Base-by-base conservation (phyloP, 805 yeast genomes). In the Candida orba region DNA sequence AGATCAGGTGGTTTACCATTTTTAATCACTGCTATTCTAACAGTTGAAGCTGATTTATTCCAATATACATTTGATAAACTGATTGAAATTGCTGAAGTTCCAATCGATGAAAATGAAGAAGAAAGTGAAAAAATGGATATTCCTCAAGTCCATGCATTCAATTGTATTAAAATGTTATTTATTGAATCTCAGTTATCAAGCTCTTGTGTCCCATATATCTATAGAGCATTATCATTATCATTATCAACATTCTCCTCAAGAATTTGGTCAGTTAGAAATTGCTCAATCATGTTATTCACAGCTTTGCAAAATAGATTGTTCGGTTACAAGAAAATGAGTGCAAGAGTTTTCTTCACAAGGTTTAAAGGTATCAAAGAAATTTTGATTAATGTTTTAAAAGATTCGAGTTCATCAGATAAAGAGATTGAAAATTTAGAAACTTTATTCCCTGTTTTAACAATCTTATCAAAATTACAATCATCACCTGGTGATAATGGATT, bases 141-240 rank as follows among this genome's bases (percentile, higher is more conserved):
- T 14, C 93, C 98, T 0, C 97, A 90, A 57, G 96, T 91, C 0
- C 95, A 91, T 64, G 97, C 97, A 0, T 79, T 87, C 57, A 91
- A 91, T 57, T 83, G 95, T 58, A 75, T 93, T 44, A 79, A 76
- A 49, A 81, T 81, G 2, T 69, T 91, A 2, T 81, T 89, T 51
- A 74, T 73, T 20, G 97, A 90, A 45, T 71, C 90, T 0, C 66
- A 73, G 20, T 64, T 93, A n/a, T 66, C 87, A 0, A 71, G 66
- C 2, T 62, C 66, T 2, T 73, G 84, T 10, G 60, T 74, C 0
- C 61, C 63, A 4, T 80, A 68, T 56, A 68, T 81, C 8, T 80
- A 80, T 45, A 62, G 64, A 10, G 83, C 85, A 0, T 64, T 91
- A 24, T 69, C 71, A 23, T 59, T 86, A 18, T 70, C 95, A 0